Conservation (phyloP, 495 filamentous ascomycete genomes). For the Talaromyces adpressus region DNA sequence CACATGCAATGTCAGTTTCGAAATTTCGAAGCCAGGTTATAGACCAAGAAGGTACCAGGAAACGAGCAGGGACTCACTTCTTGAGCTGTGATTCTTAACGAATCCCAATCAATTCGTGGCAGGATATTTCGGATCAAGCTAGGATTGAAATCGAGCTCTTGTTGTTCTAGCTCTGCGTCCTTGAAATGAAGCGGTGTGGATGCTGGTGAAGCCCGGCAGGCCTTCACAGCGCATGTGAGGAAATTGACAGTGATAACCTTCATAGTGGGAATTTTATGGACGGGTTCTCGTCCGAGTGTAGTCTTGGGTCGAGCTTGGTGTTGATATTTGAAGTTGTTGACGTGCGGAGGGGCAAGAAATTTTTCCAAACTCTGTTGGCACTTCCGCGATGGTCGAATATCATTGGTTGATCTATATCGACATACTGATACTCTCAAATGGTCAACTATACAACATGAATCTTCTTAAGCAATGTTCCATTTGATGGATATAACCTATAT, state of each 20-base stretch:
- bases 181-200: slow-evolving; percentile 88
- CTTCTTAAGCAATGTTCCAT: neutral
- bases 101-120: slow-evolving; percentile 83
- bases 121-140: slow-evolving; percentile 74
- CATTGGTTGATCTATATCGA: slow-evolving; percentile 1
- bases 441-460: neutral
- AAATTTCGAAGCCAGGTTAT: neutral
- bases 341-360: slow-evolving; percentile 1
- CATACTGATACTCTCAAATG: neutral
- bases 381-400: neutral
- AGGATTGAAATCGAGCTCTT: slow-evolving; percentile 73
- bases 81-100: slow-evolving; percentile 59
- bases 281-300: neutral
- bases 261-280: slow-evolving; percentile 41
- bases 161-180: slow-evolving; percentile 80
- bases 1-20: neutral
- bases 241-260: slow-evolving; percentile 97
- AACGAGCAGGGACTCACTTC: slow-evolving; percentile 53
- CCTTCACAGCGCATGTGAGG: slow-evolving; percentile 88
- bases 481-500: neutral
- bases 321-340: neutral
- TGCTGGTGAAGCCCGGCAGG: slow-evolving; percentile 69
- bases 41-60: neutral
- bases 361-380: neutral
- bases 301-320: neutral